Evolutionary conservation across 1,284 basidiomycete species (phyloP).

Genomic region (Ustilago nuda): DNA sequence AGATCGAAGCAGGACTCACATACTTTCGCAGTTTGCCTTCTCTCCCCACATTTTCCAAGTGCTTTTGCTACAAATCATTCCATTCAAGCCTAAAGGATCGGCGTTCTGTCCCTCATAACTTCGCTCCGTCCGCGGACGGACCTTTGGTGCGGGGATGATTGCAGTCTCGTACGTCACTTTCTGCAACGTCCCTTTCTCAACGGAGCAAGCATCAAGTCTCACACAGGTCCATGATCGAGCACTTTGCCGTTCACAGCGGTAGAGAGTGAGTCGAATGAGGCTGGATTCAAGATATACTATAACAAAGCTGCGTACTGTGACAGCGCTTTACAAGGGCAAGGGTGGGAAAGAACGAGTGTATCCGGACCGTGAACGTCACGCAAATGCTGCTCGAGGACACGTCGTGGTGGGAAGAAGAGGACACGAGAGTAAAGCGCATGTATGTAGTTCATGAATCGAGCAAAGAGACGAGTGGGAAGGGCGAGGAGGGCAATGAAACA

Average conservation of each 20-base stretch:
- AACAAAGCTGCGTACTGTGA: constrained; percentile 6
- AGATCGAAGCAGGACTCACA: too few relatives aligned
- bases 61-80: constrained; percentile 1
- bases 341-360: constrained; percentile 11
- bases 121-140: not conserved
- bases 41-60: constrained; percentile 17
- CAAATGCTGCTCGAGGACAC: not conserved
- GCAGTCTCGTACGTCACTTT: constrained; percentile 1
- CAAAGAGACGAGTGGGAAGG: not conserved
- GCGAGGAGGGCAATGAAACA: not conserved
- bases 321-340: constrained; percentile 1
- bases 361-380: not conserved
- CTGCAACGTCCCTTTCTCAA: not conserved
- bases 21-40: not conserved
- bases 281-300: constrained; percentile 6
- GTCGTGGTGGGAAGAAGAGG: not conserved
- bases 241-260: not conserved
- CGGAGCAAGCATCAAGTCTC: not conserved
- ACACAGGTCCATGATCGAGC: not conserved
- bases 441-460: not conserved
- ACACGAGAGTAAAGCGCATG: constrained; percentile 10
- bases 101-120: not conserved
- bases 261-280: not conserved
- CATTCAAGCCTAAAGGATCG: not conserved
- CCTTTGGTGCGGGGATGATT: not conserved